Percentiles rank a stretch among this genome's conserved stretches.
Conservation (phyloP, 768 basidiomycete genomes). For the Lyophyllum atratum region DNA sequence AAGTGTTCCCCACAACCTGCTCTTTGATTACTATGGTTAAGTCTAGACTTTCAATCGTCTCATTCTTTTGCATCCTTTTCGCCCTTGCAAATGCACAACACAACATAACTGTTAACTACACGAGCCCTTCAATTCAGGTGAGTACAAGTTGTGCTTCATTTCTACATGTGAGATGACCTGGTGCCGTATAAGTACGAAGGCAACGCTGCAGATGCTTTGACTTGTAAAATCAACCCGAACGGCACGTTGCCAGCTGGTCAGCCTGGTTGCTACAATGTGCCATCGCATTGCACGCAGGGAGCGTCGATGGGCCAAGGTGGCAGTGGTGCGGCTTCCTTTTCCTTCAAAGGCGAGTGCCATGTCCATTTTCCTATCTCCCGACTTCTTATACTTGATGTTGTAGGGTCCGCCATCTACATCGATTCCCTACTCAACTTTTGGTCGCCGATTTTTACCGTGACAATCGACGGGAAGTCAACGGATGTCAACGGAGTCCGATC, state of each 20-base stretch:
- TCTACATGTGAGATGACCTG: neutral
- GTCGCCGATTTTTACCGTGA: slow-evolving; percentile 24
- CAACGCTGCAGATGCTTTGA: slow-evolving; percentile 7
- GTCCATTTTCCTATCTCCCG: neutral
- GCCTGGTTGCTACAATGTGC: slow-evolving; percentile 22
- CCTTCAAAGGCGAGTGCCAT: slow-evolving; percentile 23
- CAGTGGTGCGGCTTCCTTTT: slow-evolving; percentile 21
- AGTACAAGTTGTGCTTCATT: neutral
- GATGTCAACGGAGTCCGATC: slow-evolving; percentile 24
- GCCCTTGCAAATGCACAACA: neutral
- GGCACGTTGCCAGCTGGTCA: slow-evolving; percentile 5
- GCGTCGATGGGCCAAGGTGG: slow-evolving; percentile 19
- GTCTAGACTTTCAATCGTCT: neutral
- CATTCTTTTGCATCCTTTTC: neutral
- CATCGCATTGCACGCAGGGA: slow-evolving; percentile 18
- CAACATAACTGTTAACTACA: slow-evolving; percentile 23
- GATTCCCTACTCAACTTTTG: slow-evolving; percentile 20
- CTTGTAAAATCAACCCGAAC: slow-evolving; percentile 10
- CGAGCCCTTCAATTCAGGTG: slow-evolving; percentile 19
- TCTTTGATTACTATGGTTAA: neutral
- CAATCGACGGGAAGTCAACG: slow-evolving; percentile 23
- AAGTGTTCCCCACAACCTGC: neutral
- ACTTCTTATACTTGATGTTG: neutral
- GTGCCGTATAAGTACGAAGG: slow-evolving; percentile 17
- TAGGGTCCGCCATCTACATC: slow-evolving; percentile 28